These are phyloP conservation scores for Metschnikowia cerradonensis DNA, from an alignment of 805 yeast genomes.

Conservation along the genomic window DNA sequence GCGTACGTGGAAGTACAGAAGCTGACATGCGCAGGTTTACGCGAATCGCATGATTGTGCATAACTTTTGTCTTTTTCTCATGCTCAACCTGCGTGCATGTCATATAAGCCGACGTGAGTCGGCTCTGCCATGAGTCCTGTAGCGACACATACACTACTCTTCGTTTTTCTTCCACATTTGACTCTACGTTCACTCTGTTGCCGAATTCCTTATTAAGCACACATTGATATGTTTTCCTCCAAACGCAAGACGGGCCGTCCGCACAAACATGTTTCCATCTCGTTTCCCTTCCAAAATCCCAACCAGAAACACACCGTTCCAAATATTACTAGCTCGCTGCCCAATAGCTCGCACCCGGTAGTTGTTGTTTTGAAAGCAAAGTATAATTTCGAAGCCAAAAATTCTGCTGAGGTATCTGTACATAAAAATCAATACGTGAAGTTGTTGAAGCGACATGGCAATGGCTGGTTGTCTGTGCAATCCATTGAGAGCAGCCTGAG, in stretches of 20 bases:
- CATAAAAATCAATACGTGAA: constrained; percentile 27
- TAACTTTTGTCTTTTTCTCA: neutral
- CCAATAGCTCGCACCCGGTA: constrained; percentile 12
- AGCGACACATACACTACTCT: neutral
- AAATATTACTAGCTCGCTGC: constrained; percentile 26
- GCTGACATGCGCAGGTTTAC: neutral
- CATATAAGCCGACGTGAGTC: neutral
- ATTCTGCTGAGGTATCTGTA: constrained; percentile 25
- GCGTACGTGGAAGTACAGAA: neutral
- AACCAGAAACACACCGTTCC: constrained; percentile 8
- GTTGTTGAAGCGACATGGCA: constrained; percentile 33
- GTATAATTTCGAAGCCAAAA: constrained; percentile 30
- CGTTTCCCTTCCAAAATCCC: constrained; percentile 1
- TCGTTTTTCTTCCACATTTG: neutral
- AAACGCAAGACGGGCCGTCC: neutral
- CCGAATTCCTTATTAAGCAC: neutral
- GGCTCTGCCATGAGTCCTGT: neutral
- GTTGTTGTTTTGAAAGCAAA: constrained; percentile 27
- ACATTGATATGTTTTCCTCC: neutral
- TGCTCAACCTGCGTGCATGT: neutral
- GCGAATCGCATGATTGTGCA: neutral
- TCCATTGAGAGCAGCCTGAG: constrained; percentile 19
- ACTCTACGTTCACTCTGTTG: neutral
- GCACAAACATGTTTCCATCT: neutral
- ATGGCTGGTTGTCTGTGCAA: constrained; percentile 39